Evolutionary conservation across 768 basidiomycete species (phyloP), one percentile per base, ranked within the genome.

Genomic region (Neoboletus magnificus): DNA sequence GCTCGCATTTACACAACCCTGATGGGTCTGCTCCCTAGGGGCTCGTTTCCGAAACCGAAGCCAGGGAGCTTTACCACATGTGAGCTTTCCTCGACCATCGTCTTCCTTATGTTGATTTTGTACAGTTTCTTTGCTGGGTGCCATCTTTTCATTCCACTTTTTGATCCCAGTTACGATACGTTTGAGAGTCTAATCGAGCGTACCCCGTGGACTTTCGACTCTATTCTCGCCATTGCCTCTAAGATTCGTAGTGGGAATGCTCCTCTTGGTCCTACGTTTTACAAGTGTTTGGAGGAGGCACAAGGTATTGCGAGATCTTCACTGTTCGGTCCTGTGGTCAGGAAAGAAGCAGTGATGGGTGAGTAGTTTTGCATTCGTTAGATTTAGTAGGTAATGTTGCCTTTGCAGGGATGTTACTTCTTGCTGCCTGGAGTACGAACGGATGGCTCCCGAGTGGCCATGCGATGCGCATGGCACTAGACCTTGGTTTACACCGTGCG

Each of bases 381-480:
- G 41, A 32, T 56, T 15, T 44, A 23, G 9, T 39, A 27, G 25
- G 50, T 57, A 41, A 63, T 23, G 15, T 54, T 41, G 8, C 18
- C 5, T 13, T 45, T 45, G 45, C 66, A 92, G 93, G 91, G 10
- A 96, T 94, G 92, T 75, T 96, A 12, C 78, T 98, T 30, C 77
- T 97, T 44, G 91, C 93, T 29, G 92, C 93, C 6, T 96, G 93
- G 91, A 91, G 87, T 66, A 91, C 93, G 36, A 93, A 93, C 59
- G 93, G 93, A 0, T 98, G 93, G 92, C 79, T 98, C 44, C 93
- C 94, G 10, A 89, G 90, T 63, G 95, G 95, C 3, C 95, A 98
- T 66, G 95, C 95, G 7, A 87, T 97, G 85, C 85, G 95, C 50
- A 96, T 96, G 92, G 93, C 92, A 22, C 76, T 96, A 50, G 94